phyloP scores from a whole-genome alignment of 2,329 filamentous ascomycete genomes.

The Stachybotrys chlorohalonatus region DNA sequence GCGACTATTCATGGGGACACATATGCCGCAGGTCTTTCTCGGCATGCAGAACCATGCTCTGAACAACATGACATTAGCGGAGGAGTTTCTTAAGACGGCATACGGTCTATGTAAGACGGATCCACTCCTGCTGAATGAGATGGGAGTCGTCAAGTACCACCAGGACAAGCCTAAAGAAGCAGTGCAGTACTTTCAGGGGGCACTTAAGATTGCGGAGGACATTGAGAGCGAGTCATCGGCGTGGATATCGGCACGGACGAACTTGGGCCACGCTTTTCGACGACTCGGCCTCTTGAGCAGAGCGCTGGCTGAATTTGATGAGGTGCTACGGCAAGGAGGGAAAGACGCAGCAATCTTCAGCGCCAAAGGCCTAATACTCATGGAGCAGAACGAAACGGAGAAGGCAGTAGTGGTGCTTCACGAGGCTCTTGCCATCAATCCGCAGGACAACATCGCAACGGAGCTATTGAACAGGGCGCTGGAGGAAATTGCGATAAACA shows the following conservation, averaged over 20 bases:
- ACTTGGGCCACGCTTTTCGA: slow-evolving; percentile 81
- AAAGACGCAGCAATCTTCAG: slow-evolving; percentile 72
- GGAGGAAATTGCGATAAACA: slow-evolving; percentile 45
- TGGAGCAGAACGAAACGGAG: slow-evolving; percentile 66
- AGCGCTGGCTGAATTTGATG: slow-evolving; percentile 74
- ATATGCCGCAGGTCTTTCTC: slow-evolving; percentile 88
- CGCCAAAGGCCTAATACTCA: slow-evolving; percentile 73
- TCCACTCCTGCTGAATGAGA: slow-evolving; percentile 86
- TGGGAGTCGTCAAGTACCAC: slow-evolving; percentile 93
- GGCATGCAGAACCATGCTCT: slow-evolving; percentile 98
- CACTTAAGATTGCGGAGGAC: slow-evolving; percentile 68
- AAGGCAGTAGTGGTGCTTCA: slow-evolving; percentile 78
- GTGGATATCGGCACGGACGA: slow-evolving; percentile 77
- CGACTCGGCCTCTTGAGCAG: slow-evolving; percentile 59
- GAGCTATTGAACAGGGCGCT: slow-evolving; percentile 68
- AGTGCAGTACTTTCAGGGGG: slow-evolving; percentile 66
- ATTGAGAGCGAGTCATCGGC: slow-evolving; percentile 76
- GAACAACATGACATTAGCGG: slow-evolving; percentile 87
- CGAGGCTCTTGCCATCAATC: slow-evolving; percentile 69
- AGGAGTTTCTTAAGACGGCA: slow-evolving; percentile 88
- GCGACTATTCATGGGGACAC: slow-evolving; percentile 90
- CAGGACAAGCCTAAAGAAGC: slow-evolving; percentile 72
- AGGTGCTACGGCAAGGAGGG: slow-evolving; percentile 73
- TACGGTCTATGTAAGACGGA: slow-evolving; percentile 77
- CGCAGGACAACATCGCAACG: slow-evolving; percentile 73